These are phyloP conservation scores for Candida stauntonica DNA, from an alignment of 805 yeast species.

Conservation along the genomic window DNA sequence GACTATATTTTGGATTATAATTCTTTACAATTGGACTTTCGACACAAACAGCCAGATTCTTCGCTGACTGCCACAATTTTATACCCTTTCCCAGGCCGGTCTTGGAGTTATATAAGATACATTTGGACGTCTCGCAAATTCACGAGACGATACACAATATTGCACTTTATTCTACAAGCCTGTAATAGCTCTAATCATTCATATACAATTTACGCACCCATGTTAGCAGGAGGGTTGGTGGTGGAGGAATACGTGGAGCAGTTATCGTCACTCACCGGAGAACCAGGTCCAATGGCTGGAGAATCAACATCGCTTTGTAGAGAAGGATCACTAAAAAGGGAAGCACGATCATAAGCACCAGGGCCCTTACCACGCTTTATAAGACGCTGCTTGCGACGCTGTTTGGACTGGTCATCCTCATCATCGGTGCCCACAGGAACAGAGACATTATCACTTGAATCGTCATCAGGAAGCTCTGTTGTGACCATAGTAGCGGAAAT, in stretches of 20 bases:
- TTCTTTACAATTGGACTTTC: no score
- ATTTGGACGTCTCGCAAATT: no score
- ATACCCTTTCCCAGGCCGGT: no score
- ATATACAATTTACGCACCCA: no score
- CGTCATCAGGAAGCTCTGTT: constrained; percentile 9
- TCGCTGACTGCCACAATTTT: no score
- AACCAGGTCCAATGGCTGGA: constrained; percentile 29
- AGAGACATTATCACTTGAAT: constrained; percentile 21
- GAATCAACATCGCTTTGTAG: constrained; percentile 18
- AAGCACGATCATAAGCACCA: constrained; percentile 3
- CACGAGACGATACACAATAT: no score
- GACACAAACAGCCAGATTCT: no score
- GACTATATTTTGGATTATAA: no score
- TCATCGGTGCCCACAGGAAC: constrained; percentile 24
- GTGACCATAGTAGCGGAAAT: constrained; percentile 4
- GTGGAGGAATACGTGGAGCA: constrained; percentile 28
- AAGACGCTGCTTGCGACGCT: constrained; percentile 26
- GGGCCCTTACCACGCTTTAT: constrained; percentile 17
- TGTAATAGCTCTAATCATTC: no score
- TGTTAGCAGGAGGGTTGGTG: constrained; percentile 23
- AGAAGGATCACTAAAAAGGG: constrained; percentile 4
- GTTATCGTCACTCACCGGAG: constrained; percentile 30
- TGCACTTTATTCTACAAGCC: no score
- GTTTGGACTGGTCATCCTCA: constrained; percentile 17
- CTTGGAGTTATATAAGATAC: no score